These are phyloP conservation scores for Hymenoscyphus fraxineus DNA, from an alignment of 2,329 filamentous ascomycete genomes.

Conservation along the genomic window DNA sequence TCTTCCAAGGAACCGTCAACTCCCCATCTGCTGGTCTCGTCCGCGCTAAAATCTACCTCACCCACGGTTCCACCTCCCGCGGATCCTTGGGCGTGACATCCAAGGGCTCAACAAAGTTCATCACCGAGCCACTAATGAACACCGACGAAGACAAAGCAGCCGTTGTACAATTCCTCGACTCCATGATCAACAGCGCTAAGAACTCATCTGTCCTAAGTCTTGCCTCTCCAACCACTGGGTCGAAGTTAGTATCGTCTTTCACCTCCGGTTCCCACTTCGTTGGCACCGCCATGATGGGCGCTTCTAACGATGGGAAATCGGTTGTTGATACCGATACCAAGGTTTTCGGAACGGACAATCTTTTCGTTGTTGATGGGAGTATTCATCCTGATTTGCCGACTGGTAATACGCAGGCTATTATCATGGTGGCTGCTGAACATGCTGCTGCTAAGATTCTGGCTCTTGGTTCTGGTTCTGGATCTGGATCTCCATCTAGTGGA, in stretches of 20 bases:
- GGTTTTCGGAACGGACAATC: constrained; percentile 63
- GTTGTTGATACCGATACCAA: constrained; percentile 60
- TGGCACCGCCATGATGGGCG: constrained; percentile 56
- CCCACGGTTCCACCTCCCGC: constrained; percentile 46
- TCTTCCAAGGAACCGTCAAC: constrained; percentile 45
- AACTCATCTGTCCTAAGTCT: constrained; percentile 48
- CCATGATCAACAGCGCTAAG: constrained; percentile 48
- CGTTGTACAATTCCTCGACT: constrained; percentile 48
- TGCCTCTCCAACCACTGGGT: constrained; percentile 11
- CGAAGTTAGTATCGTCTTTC: constrained; percentile 9
- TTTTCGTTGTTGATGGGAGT: constrained; percentile 63
- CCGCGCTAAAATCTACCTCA: constrained; percentile 48
- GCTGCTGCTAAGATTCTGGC: constrained; percentile 51
- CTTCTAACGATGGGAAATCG: constrained; percentile 50
- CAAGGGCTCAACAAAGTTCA: constrained; percentile 41
- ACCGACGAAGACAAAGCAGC: constrained; percentile 56
- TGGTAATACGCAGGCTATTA: constrained; percentile 62
- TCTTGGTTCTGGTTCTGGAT: constrained; percentile 21
- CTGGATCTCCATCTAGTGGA: background rate
- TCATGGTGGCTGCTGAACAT: constrained; percentile 63
- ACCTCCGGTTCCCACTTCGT: constrained; percentile 45
- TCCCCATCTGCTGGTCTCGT: constrained; percentile 41
- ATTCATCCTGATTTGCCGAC: constrained; percentile 67
- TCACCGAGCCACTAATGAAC: constrained; percentile 35
- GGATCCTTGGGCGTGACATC: constrained; percentile 42